These are phyloP conservation scores for Tolypocladium tundrense DNA, from an alignment of 2,329 filamentous ascomycete genomes.

Conservation along the genomic window DNA sequence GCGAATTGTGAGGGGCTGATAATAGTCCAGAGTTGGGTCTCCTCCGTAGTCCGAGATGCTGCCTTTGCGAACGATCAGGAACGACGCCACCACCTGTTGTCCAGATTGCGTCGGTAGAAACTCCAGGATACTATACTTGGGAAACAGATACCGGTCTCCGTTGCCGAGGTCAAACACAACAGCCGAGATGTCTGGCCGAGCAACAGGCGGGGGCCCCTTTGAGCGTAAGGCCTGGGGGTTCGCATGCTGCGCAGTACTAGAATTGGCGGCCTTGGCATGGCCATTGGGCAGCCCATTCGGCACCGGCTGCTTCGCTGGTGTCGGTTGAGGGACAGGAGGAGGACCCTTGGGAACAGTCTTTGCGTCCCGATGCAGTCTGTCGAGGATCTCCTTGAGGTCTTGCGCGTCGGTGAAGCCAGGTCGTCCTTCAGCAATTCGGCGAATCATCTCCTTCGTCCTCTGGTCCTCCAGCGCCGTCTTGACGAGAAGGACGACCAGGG, in stretches of 20 bases:
- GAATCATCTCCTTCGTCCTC: constrained; percentile 38
- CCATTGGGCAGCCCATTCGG: constrained; percentile 23
- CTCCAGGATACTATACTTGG: constrained; percentile 68
- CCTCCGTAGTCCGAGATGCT: constrained; percentile 54
- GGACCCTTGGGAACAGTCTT: constrained; percentile 22
- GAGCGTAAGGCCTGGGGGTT: constrained; percentile 48
- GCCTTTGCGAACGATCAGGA: constrained; percentile 65
- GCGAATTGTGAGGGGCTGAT: constrained; percentile 61
- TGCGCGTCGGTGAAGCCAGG: constrained; percentile 41
- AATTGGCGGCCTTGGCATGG: constrained; percentile 10
- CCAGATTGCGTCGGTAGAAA: constrained; percentile 40
- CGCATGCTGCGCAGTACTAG: constrained; percentile 10
- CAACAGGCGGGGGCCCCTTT: constrained; percentile 43
- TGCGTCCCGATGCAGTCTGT: constrained; percentile 33
- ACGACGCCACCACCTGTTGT: constrained; percentile 60
- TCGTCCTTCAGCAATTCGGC: constrained; percentile 41
- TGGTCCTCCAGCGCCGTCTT: constrained; percentile 46
- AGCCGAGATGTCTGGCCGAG: constrained; percentile 53
- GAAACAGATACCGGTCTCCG: constrained; percentile 70
- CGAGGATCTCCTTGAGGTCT: constrained; percentile 43
- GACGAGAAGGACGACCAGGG: constrained; percentile 45
- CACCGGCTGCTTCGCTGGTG: constrained; percentile 16
- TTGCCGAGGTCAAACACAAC: constrained; percentile 62
- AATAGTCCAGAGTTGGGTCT: constrained; percentile 59
- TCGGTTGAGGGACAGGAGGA: constrained; percentile 14